phyloP scores from a whole-genome alignment of 176 grass and related monocot species.

The Bolboschoenus planiculmis region DNA sequence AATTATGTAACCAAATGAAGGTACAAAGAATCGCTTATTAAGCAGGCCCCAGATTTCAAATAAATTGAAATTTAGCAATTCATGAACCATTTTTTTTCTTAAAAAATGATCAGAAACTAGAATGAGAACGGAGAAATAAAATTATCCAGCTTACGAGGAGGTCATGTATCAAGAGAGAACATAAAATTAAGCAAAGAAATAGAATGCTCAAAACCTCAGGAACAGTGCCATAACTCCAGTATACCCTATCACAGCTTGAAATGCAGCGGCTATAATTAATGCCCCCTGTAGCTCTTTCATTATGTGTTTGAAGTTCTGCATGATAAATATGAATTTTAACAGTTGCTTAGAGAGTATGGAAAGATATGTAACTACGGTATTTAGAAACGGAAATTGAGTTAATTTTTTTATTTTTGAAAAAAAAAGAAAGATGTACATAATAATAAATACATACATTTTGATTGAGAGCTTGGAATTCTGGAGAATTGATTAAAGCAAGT shows the following conservation, averaged over 20 bases:
- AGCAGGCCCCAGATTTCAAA: not conserved
- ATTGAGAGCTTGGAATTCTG: constrained; percentile 81
- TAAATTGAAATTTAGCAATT: not conserved
- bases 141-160: not conserved
- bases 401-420: constrained; percentile 6
- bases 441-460: constrained; percentile 72
- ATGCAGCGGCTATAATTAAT: constrained; percentile 69
- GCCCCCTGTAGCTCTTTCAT: constrained; percentile 99
- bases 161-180: not conserved
- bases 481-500: constrained; percentile 76
- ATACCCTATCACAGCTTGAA: constrained; percentile 89
- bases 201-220: constrained; percentile 41
- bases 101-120: not conserved
- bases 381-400: not conserved
- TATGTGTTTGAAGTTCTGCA: constrained; percentile 97
- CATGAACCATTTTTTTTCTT: not conserved
- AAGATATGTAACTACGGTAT: not conserved
- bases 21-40: not conserved
- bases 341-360: not conserved
- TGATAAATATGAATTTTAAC: not conserved
- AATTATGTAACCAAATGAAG: not conserved
- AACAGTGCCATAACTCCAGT: constrained; percentile 77
- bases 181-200: not conserved
- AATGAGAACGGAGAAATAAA: not conserved
- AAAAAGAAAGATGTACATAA: not conserved